Evolutionary conservation across 208 protist genomes (phyloP).

Genomic region (Trypanosoma melophagium): DNA sequence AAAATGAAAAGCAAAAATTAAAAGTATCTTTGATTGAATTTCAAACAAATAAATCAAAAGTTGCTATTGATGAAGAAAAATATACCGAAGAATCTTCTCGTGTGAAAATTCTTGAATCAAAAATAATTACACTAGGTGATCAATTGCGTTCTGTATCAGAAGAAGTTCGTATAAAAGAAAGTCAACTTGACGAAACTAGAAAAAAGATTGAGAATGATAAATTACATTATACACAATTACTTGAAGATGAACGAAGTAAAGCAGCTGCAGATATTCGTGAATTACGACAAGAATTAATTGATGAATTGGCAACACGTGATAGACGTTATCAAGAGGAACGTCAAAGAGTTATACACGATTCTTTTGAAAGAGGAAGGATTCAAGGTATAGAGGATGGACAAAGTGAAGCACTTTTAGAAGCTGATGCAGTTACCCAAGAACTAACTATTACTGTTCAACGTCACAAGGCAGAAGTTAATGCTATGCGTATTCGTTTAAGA

Average conservation of each 20-base stretch:
- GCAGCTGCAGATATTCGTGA: constrained; percentile 54
- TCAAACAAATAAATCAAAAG: constrained; percentile 47
- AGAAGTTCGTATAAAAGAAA: constrained; percentile 51
- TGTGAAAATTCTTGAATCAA: constrained; percentile 47
- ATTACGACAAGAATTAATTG: constrained; percentile 62
- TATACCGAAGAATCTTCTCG: constrained; percentile 38
- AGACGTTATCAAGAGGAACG: constrained; percentile 55
- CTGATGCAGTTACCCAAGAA: constrained; percentile 47
- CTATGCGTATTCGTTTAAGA: constrained; percentile 48
- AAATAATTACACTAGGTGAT: constrained; percentile 43
- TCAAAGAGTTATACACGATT: constrained; percentile 42
- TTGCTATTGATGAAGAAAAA: constrained; percentile 36
- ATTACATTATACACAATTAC: constrained; percentile 53
- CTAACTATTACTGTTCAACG: constrained; percentile 50
- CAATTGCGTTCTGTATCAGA: constrained; percentile 43
- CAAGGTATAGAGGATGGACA: constrained; percentile 63
- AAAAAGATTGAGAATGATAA: constrained; percentile 70
- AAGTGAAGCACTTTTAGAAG: constrained; percentile 43
- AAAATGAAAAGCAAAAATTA: constrained; percentile 52
- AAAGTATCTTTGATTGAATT: constrained; percentile 38
- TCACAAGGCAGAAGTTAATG: constrained; percentile 48
- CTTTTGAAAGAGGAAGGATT: constrained; percentile 55
- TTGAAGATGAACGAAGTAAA: constrained; percentile 67
- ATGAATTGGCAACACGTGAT: constrained; percentile 50
- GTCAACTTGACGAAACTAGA: constrained; percentile 46